These are phyloP conservation scores for Boletus reticulatus DNA, from an alignment of 768 basidiomycete genomes.

Conservation along the genomic window DNA sequence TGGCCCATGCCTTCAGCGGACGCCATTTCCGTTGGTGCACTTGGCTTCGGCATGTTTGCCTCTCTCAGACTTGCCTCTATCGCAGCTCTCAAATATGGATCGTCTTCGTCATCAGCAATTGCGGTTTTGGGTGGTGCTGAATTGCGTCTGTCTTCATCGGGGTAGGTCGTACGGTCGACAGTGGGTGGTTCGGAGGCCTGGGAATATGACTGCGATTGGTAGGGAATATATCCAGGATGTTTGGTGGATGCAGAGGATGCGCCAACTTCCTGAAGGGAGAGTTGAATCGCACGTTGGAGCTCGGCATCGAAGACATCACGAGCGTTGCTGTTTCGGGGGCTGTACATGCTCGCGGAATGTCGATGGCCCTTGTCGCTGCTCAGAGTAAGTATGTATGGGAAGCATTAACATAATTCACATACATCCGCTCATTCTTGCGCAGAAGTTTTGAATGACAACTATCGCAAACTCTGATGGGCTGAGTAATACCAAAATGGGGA, in stretches of 20 bases:
- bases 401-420: slow-evolving; percentile 16
- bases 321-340: slow-evolving; percentile 51
- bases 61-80: slow-evolving; percentile 96
- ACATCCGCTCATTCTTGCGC: slow-evolving; percentile 62
- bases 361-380: slow-evolving; percentile 49
- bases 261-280: slow-evolving; percentile 80
- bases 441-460: slow-evolving; percentile 77
- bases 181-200: slow-evolving; percentile 66
- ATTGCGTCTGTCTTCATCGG: slow-evolving; percentile 19
- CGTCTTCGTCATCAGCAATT: slow-evolving; percentile 70
- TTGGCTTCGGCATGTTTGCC: slow-evolving; percentile 70
- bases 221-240: slow-evolving; percentile 68
- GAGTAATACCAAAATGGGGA: slow-evolving; percentile 90
- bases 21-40: slow-evolving; percentile 67
- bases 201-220: slow-evolving; percentile 43
- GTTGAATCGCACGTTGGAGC: slow-evolving; percentile 88
- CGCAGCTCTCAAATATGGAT: slow-evolving; percentile 88
- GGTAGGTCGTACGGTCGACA: slow-evolving; percentile 54
- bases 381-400: not conserved
- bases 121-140: slow-evolving; percentile 22
- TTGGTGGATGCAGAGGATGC: slow-evolving; percentile 41
- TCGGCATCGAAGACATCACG: slow-evolving; percentile 80
- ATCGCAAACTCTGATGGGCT: slow-evolving; percentile 94
- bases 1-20: slow-evolving; percentile 49
- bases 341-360: slow-evolving; percentile 53